Evolutionary conservation across 257 asterid species (phyloP).

Genomic region (Solanum gandarillasii): DNA sequence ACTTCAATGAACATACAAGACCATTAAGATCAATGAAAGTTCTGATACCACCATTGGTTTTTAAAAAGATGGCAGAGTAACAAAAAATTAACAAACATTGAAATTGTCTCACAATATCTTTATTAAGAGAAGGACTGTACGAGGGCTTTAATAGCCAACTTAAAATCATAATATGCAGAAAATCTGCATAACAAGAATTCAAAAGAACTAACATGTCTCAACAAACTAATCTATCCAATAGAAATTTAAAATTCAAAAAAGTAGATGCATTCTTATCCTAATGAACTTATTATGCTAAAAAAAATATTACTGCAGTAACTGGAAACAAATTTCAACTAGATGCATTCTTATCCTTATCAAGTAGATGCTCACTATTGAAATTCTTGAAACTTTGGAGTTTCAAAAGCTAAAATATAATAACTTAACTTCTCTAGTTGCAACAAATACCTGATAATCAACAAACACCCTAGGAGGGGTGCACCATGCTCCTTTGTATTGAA

Average conservation of each 20-base stretch:
- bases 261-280: background rate
- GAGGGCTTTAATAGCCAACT: background rate
- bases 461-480: constrained; percentile 99
- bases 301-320: background rate
- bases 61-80: background rate
- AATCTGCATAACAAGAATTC: background rate
- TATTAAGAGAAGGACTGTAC: background rate
- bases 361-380: background rate
- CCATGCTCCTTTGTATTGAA: constrained; percentile 99
- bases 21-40: background rate
- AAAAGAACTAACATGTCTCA: background rate
- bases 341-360: background rate
- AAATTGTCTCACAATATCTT: background rate
- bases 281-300: background rate
- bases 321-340: background rate
- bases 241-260: background rate
- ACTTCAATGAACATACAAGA: background rate
- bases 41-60: background rate
- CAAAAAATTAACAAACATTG: background rate
- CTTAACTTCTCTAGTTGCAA: background rate
- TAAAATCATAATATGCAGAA: background rate
- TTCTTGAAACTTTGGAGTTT: background rate
- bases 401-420: background rate
- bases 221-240: background rate
- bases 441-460: constrained; percentile 85